phyloP scores from a whole-genome alignment of 2,329 filamentous ascomycete species.

The Alternaria atra region DNA sequence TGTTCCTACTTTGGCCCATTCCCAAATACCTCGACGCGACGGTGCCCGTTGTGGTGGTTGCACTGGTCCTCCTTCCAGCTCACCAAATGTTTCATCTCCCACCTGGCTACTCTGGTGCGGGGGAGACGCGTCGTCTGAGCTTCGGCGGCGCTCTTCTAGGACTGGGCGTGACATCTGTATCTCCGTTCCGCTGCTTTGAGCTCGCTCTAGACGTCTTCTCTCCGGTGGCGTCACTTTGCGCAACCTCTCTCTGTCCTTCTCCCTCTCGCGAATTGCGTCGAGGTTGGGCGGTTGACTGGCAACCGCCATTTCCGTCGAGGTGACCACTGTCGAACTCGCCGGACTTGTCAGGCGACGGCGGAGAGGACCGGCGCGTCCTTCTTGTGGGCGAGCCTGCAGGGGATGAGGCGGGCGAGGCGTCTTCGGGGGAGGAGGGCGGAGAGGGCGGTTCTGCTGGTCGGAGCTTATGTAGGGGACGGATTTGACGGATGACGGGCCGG shows the following conservation, averaged over 20 bases:
- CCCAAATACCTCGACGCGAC: constrained; percentile 43
- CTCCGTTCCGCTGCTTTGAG: constrained; percentile 17
- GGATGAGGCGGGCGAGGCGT: constrained; percentile 36
- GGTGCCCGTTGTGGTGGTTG: constrained; percentile 26
- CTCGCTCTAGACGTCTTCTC: constrained; percentile 23
- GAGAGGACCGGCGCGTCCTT: constrained; percentile 44
- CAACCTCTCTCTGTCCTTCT: constrained; percentile 36
- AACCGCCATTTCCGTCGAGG: constrained; percentile 42
- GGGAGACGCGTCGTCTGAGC: constrained; percentile 43
- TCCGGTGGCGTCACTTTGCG: constrained; percentile 36
- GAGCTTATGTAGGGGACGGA: constrained; percentile 39
- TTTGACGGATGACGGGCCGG: constrained; percentile 43
- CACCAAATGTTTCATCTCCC: constrained; percentile 9
- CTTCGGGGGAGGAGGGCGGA: constrained; percentile 38
- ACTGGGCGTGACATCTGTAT: constrained; percentile 35
- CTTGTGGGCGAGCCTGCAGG: constrained; percentile 45
- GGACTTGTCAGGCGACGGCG: constrained; percentile 49
- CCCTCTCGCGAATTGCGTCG: constrained; percentile 30
- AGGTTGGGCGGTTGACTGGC: constrained; percentile 39
- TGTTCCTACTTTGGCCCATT: constrained; percentile 45
- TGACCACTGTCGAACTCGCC: constrained; percentile 46
- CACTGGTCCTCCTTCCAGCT: constrained; percentile 4
- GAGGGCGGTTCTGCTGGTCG: constrained; percentile 44
- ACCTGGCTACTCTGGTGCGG: constrained; percentile 25
- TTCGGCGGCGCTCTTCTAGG: constrained; percentile 48